phyloP scores from a whole-genome alignment of 352 stramenopile species.

The Globisporangium ultimum region DNA sequence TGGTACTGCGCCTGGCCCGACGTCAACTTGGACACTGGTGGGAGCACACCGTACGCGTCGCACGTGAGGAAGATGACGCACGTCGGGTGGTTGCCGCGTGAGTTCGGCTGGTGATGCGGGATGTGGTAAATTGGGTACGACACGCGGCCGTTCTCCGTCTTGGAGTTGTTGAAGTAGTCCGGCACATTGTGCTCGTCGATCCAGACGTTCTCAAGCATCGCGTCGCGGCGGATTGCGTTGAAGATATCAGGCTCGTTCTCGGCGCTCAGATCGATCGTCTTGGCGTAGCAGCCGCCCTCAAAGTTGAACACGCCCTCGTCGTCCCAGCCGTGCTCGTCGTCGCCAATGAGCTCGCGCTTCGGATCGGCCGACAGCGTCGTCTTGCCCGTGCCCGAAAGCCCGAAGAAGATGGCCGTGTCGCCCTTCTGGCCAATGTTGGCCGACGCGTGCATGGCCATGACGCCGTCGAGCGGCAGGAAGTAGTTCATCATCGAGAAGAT shows the following conservation, averaged over 20 bases:
- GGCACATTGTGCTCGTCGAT: constrained; percentile 39
- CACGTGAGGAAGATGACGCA: constrained; percentile 95
- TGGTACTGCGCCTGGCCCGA: constrained; percentile 96
- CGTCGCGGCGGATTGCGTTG: constrained; percentile 39
- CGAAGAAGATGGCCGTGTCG: constrained; percentile 54
- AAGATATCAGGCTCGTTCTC: constrained; percentile 96
- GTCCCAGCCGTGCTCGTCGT: constrained; percentile 82
- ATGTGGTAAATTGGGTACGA: constrained; percentile 65
- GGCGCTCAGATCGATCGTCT: constrained; percentile 93
- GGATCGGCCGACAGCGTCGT: constrained; percentile 87
- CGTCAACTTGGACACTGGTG: constrained; percentile 92
- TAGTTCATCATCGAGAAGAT: constrained; percentile 78
- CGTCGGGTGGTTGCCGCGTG: constrained; percentile 59
- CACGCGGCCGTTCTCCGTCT: constrained; percentile 55
- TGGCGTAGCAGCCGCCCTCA: constrained; percentile 97
- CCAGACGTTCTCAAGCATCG: constrained; percentile 59
- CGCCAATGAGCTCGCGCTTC: constrained; percentile 91
- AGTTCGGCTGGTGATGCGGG: constrained; percentile 39
- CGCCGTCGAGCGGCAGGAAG: constrained; percentile 50
- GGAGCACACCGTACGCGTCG: constrained; percentile 95
- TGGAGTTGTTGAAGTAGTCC: constrained; percentile 57
- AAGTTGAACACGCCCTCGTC: constrained; percentile 95
- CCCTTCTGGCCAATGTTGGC: constrained; percentile 50
- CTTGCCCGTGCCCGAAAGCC: constrained; percentile 88
- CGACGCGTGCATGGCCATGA: constrained; percentile 64